Evolutionary conservation across 768 basidiomycete genomes (phyloP), one percentile per base, ranked within the genome.

Genomic region (Termitomyces sp.): DNA sequence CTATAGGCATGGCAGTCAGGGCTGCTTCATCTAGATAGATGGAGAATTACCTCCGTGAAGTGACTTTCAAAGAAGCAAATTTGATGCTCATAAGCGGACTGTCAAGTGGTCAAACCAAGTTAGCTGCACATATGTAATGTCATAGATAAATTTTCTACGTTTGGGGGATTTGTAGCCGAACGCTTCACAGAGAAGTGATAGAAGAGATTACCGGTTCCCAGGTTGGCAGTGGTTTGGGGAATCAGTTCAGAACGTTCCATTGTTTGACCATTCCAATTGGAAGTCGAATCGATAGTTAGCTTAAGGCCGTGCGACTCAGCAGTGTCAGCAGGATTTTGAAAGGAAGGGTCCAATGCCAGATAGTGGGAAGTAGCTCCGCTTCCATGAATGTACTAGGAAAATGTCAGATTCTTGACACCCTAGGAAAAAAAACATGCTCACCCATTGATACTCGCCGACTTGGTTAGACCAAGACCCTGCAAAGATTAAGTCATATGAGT

Each of bases 11-110:
- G 28, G 16, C 41, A 46, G 20, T 41, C 48, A 38, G 41, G 41
- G 14, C 28, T 26, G 30, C 20, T 6, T 10, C 36, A 36, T n/a
- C n/a, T n/a, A n/a, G n/a, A n/a, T n/a, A n/a, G n/a, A n/a, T n/a
- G n/a, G n/a, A 46, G n/a, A n/a, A 51, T 60, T 47, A 79, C 79
- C 73, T 84, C 82, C 5, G 82, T 84, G 69, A 84, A 86, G 66
- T 84, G 84, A 46, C 78, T 81, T 68, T 84, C 82, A 63, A 84
- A 84, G 75, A 85, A 86, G 59, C 76, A 68, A 50, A 85, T 78
- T 67, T 85, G 83, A 63, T 85, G 84, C 66, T 86, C 83, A 22
- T 76, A 67, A 20, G 79, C 75, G 13, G 80, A 72, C 81, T 82
- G 52, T 51, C 32, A 35, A 45, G 18, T 55, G 20, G 6, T 48